Conservation (phyloP, 2,329 filamentous ascomycete species). For the Acephala macrosclerotiorum region DNA sequence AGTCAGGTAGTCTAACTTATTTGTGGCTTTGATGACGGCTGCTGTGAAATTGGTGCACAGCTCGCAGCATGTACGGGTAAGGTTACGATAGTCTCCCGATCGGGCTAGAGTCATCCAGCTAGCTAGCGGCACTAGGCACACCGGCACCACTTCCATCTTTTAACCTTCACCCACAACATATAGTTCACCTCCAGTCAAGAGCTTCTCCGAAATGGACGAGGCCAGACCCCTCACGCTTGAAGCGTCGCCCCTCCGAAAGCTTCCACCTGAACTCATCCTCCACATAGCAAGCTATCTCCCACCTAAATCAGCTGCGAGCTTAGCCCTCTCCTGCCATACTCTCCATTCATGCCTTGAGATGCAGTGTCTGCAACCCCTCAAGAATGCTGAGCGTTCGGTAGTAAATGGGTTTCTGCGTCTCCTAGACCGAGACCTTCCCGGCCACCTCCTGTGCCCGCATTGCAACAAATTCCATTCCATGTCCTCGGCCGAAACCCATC, state of each 20-base stretch:
- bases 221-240: slow-evolving; percentile 10
- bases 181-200: no score
- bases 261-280: slow-evolving; percentile 26
- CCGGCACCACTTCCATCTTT: no score
- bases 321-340: slow-evolving; percentile 14
- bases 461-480: slow-evolving; percentile 27
- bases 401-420: slow-evolving; percentile 19
- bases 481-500: slow-evolving; percentile 13
- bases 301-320: slow-evolving; percentile 18
- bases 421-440: slow-evolving; percentile 25
- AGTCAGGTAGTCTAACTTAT: no score
- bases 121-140: no score
- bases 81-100: no score
- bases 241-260: slow-evolving; percentile 15
- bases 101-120: no score
- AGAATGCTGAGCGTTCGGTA: slow-evolving; percentile 14
- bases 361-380: slow-evolving; percentile 20
- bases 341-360: slow-evolving; percentile 17
- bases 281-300: slow-evolving; percentile 22
- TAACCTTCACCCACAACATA: no score
- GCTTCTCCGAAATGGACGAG: not conserved
- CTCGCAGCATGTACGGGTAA: no score
- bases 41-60: no score
- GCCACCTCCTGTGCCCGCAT: slow-evolving; percentile 22
- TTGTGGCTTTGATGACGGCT: no score